A percentile compares a stretch with the other conserved stretches of the same genome.
Evolutionary conservation across 2,329 filamentous ascomycete genomes (phyloP).

Genomic region (Laburnicola sp.): DNA sequence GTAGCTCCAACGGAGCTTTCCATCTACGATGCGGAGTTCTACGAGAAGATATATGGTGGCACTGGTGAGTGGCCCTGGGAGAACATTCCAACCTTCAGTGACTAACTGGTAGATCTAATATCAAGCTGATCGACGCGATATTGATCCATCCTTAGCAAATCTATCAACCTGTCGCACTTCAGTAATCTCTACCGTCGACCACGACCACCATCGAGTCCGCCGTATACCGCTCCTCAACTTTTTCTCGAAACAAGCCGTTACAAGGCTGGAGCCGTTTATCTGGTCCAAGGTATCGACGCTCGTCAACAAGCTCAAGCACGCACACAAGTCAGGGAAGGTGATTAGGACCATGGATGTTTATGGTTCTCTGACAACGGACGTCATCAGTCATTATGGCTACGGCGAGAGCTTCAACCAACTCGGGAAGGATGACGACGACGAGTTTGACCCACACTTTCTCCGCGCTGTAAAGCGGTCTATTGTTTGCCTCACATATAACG

Average conservation of each 20-base stretch:
- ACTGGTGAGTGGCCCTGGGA: not conserved
- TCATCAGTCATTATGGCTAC: conserved; percentile 19
- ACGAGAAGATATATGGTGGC: conserved; percentile 11
- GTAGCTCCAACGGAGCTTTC: conserved; percentile 23
- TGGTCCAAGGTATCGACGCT: conserved; percentile 12
- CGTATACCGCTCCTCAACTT: conserved; percentile 26
- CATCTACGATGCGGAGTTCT: conserved; percentile 22
- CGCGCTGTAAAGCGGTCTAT: not conserved
- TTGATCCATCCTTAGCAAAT: not conserved
- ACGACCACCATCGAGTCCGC: conserved; percentile 30
- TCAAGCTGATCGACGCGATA: conserved; percentile 3
- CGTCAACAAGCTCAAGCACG: conserved; percentile 7
- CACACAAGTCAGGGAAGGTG: conserved; percentile 3
- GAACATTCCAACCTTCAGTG: not conserved
- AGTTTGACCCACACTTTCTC: conserved; percentile 5
- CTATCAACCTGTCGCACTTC: not conserved
- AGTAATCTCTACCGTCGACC: conserved; percentile 17
- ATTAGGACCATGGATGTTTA: conserved; percentile 5
- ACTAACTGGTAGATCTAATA: not conserved
- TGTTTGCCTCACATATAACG: not conserved
- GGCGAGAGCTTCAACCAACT: conserved; percentile 11
- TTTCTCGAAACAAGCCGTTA: conserved; percentile 31
- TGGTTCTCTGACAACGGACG: conserved; percentile 15
- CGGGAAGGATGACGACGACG: not conserved
- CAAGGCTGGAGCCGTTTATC: conserved; percentile 24